Conservation (phyloP, 2,329 filamentous ascomycete species). For the Colletotrichum karsti region DNA sequence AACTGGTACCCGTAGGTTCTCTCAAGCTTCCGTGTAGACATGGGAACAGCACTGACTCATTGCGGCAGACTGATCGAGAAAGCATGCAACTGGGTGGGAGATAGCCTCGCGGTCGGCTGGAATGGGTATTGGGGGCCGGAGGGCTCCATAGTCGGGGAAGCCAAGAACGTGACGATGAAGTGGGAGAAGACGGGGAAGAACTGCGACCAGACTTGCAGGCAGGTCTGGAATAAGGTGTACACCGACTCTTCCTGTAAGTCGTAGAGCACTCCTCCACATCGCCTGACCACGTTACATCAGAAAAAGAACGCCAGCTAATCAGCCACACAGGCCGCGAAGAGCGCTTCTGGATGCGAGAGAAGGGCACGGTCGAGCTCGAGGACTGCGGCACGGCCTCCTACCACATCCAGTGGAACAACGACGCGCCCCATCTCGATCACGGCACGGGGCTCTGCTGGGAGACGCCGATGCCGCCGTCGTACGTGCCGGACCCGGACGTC, state of each 20-base stretch:
- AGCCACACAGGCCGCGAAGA: not conserved
- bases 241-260: constrained; percentile 2
- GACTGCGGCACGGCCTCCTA: constrained; percentile 10
- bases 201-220: not conserved
- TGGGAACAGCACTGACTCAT: not conserved
- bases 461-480: not conserved
- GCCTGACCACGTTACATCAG: not conserved
- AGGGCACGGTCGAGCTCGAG: not conserved
- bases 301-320: no score
- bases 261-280: not conserved
- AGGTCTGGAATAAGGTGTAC: constrained; percentile 4
- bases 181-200: not conserved
- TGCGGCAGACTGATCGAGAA: not conserved
- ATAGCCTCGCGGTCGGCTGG: not conserved
- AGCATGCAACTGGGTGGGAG: not conserved
- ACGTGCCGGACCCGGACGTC: not conserved
- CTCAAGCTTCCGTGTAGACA: no score
- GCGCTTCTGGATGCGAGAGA: constrained; percentile 19
- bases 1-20: constrained; percentile 10
- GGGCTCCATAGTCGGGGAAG: not conserved
- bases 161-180: not conserved
- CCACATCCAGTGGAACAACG: not conserved
- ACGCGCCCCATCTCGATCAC: not conserved
- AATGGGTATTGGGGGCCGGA: not conserved
- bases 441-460: constrained; percentile 11